These are phyloP conservation scores for Cercospora beticola DNA, from an alignment of 2,329 filamentous ascomycete species.

Conservation along the genomic window DNA sequence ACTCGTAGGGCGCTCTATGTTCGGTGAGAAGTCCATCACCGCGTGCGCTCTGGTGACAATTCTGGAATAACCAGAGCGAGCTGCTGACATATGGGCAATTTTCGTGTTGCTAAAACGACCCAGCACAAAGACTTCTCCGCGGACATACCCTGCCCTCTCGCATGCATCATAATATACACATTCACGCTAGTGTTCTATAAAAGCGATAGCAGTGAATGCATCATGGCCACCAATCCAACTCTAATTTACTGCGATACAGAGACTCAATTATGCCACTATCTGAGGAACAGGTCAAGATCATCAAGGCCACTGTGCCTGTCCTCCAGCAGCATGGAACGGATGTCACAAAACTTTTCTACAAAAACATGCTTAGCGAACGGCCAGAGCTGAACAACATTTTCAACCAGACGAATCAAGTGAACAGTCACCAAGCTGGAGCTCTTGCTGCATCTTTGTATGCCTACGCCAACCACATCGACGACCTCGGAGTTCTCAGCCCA, in stretches of 20 bases:
- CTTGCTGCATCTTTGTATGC: conserved; percentile 68
- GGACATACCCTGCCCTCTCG: not conserved
- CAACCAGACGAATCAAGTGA: conserved; percentile 68
- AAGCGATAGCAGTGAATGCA: not conserved
- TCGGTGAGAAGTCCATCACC: conserved; percentile 15
- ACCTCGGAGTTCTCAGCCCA: conserved; percentile 59
- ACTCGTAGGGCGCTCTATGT: not conserved
- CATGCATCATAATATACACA: not conserved
- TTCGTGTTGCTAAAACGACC: not conserved
- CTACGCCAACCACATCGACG: conserved; percentile 70
- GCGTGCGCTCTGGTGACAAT: not conserved
- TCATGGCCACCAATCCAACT: not conserved
- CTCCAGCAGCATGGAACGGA: conserved; percentile 65
- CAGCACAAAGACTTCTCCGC: conserved; percentile 6
- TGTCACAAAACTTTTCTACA: conserved; percentile 72
- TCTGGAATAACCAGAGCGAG: not conserved
- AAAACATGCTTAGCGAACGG: conserved; percentile 63
- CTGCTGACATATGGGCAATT: conserved; percentile 12
- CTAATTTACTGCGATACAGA: not conserved
- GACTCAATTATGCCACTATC: conserved; percentile 51
- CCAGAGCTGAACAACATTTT: conserved; percentile 69
- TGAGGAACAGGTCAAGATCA: conserved; percentile 60
- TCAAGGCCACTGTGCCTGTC: conserved; percentile 69
- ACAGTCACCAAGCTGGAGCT: conserved; percentile 66
- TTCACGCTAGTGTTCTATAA: not conserved